Conservation (phyloP, 305 asterid species). For the Fraxinus sp. region DNA sequence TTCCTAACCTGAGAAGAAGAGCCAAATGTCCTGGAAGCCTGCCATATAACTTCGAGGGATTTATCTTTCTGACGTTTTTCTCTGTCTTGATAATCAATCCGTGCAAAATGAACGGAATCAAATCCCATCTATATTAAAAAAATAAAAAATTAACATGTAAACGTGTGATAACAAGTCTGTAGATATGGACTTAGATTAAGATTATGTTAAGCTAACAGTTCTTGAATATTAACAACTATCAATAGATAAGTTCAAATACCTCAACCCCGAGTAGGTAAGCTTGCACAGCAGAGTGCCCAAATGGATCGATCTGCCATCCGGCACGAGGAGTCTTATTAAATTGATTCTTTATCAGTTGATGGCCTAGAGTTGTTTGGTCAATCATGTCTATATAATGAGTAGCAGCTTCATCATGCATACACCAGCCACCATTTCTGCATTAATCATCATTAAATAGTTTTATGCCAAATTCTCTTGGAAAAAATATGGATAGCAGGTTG, state of each 20-base stretch:
- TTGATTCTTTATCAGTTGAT: constrained; percentile 53
- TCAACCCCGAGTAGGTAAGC: constrained; percentile 74
- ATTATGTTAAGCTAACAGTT: not conserved
- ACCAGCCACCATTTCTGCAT: constrained; percentile 86
- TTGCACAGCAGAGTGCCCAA: constrained; percentile 88
- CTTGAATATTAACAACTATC: not conserved
- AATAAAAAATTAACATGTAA: not conserved
- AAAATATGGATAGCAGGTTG: not conserved
- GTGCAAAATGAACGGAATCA: constrained; percentile 79
- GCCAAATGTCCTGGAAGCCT: constrained; percentile 74
- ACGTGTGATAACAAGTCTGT: not conserved
- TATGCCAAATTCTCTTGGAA: not conserved
- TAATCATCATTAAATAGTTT: not conserved
- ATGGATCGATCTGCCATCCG: constrained; percentile 96
- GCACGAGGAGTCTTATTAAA: constrained; percentile 81
- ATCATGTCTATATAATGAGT: constrained; percentile 82
- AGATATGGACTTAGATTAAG: not conserved
- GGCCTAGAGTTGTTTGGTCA: constrained; percentile 89
- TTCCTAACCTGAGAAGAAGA: constrained; percentile 57
- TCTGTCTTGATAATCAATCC: constrained; percentile 86
- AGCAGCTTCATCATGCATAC: constrained; percentile 92
- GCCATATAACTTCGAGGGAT: constrained; percentile 84
- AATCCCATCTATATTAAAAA: constrained; percentile 56
- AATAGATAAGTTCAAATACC: constrained; percentile 33
- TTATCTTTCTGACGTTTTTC: constrained; percentile 61